Conservation (phyloP, 345 rosid genomes). For the Cardiospermum halicacabum region DNA sequence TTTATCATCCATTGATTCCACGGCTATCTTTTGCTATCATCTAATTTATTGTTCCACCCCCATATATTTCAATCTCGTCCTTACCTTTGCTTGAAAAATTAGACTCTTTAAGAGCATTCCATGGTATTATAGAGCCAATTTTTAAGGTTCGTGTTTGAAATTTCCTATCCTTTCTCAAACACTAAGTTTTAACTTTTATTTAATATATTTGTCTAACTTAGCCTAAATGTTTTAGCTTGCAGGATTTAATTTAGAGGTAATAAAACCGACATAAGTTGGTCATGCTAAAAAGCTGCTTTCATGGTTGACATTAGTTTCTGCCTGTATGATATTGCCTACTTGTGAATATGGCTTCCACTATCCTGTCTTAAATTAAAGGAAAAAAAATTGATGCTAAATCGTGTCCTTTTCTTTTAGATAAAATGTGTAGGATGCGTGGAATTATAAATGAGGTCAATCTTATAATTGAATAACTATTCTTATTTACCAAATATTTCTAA, state of each 20-base stretch:
- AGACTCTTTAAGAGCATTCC: no score
- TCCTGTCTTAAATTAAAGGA: no score
- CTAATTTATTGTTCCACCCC: no score
- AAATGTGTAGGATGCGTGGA: constrained; percentile 97
- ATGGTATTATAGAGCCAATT: constrained; percentile 78
- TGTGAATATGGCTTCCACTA: no score
- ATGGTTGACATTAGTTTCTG: constrained; percentile 80
- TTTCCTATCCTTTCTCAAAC: no score
- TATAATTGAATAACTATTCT: no score
- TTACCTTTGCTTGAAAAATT: no score
- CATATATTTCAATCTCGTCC: no score
- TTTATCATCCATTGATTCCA: no score
- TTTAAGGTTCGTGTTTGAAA: constrained; percentile 87
- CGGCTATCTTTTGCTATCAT: no score
- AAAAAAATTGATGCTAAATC: constrained; percentile 19
- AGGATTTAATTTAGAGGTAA: constrained; percentile 89
- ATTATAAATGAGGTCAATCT: constrained; percentile 87
- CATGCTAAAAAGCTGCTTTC: constrained; percentile 80
- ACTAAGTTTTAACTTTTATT: not conserved
- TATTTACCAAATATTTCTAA: constrained; percentile 2
- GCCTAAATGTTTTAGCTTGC: constrained; percentile 71
- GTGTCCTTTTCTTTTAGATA: constrained; percentile 57
- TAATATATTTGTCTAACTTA: not conserved
- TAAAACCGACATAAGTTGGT: constrained; percentile 84
- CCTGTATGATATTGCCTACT: constrained; percentile 66